Base-by-base conservation (phyloP, 1,139 yeast species). In the Keqinozyma sinolaborantium region DNA sequence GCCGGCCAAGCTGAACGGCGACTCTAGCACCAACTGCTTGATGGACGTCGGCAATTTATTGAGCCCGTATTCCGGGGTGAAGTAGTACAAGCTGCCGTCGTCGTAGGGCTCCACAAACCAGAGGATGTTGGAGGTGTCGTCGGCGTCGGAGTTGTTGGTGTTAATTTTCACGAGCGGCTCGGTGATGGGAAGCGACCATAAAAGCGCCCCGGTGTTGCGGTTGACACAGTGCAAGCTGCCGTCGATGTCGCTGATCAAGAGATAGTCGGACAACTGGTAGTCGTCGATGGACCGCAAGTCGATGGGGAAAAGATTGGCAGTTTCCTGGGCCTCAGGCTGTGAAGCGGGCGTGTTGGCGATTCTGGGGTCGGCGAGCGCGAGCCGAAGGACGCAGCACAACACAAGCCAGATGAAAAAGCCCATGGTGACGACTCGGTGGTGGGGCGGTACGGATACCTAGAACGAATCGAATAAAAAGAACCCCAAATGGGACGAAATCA, bases 31-130 rank as follows among this genome's bases (percentile, higher is more conserved):
- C 40, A 92, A 64, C 42, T 84, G 84, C 43, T 79, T 78, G 24
- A 94, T 85, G 13, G 88, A 73, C 1, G 94, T 76, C 0, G 97
- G 97, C 5, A 92, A 65, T 51, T 78, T 82, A 49, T 84, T 86
- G 25, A 92, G 61, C 0, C 97, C 97, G 24, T 61, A 67, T 26
- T 73, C 76, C 8, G 82, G 81, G n/a, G 87, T 80, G 58, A 90
- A 90, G 51, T 82, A 87, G 55, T 81, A 90, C n/a, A 92, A 64
- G 0, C 81, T 65, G 0, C 99, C 99, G 39, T 86, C 95, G 7
- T 79, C 82, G 44, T 73, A 76, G 0, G 98, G 98, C 47, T 92
- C 98, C 0, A 92, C 94, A 41, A 90, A 81, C 94, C 97, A 86
- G 4, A 61, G 41, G 20, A 66, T 54, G 40, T 64, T 64, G 13